Evolutionary conservation across 2,329 filamentous ascomycete genomes (phyloP).

Genomic region (Paecilomyces formosus): DNA sequence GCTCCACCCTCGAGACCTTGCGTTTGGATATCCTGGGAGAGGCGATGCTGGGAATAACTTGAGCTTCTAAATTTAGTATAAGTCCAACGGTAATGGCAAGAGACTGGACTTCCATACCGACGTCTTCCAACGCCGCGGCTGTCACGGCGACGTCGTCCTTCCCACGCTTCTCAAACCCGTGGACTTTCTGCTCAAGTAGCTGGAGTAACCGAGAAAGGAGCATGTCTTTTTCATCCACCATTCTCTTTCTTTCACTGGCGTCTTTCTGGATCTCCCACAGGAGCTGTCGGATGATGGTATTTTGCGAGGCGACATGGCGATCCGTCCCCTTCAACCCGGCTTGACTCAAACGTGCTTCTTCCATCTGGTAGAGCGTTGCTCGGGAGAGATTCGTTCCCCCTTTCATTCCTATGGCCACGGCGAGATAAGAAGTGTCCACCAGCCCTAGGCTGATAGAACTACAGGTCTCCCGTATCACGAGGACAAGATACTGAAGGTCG

Average conservation of each 20-base stretch:
- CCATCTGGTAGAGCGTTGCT: conserved; percentile 18
- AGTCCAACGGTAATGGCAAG: background rate
- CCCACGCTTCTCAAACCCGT: background rate
- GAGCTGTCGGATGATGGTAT: conserved; percentile 26
- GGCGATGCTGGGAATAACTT: conserved; percentile 21
- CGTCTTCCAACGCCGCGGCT: background rate
- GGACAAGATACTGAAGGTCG: conserved; percentile 25
- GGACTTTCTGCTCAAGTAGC: background rate
- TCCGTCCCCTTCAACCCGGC: conserved; percentile 23
- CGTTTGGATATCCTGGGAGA: conserved; percentile 24
- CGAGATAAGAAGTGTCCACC: conserved; percentile 11
- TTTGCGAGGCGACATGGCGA: conserved; percentile 26
- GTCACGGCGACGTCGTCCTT: background rate
- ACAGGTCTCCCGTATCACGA: conserved; percentile 20
- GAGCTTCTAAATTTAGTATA: background rate
- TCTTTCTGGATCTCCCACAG: conserved; percentile 32
- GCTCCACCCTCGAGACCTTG: conserved; percentile 23
- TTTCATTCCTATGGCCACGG: conserved; percentile 11
- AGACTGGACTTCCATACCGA: background rate
- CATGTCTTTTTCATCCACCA: conserved; percentile 16
- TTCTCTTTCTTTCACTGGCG: conserved; percentile 17
- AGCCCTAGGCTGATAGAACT: conserved; percentile 10
- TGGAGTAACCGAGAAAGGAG: conserved; percentile 19
- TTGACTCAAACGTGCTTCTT: conserved; percentile 24
- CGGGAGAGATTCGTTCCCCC: conserved; percentile 8